Evolutionary conservation across 495 filamentous ascomycete species (phyloP).

Genomic region (Daldinia bambusicola): DNA sequence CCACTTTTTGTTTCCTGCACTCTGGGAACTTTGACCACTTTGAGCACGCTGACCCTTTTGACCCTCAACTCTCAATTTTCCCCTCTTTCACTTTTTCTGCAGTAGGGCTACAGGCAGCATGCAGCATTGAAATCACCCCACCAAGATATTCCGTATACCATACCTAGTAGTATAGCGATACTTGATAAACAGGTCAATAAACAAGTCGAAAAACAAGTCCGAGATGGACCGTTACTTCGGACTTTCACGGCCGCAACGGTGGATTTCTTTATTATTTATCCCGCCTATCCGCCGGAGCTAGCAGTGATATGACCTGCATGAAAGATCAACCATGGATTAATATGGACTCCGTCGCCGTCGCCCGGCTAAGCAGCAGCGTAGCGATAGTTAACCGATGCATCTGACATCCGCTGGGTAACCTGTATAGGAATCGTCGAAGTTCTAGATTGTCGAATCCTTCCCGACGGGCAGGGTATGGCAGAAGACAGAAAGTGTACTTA

Average conservation of each 20-base stretch:
- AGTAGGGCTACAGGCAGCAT: constrained; percentile 29
- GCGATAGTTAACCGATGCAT: constrained; percentile 18
- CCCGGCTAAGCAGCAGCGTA: constrained; percentile 31
- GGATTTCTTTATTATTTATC: constrained; percentile 25
- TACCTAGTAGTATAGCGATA: background rate
- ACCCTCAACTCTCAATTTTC: background rate
- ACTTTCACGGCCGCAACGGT: constrained; percentile 26
- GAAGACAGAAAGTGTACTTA: background rate
- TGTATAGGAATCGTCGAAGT: background rate
- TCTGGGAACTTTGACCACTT: constrained; percentile 1
- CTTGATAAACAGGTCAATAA: background rate
- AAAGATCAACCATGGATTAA: constrained; percentile 20
- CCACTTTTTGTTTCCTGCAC: constrained; percentile 6
- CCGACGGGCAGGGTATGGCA: background rate
- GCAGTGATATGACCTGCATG: constrained; percentile 49
- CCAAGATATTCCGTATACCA: too few species aligned
- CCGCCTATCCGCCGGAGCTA: constrained; percentile 57
- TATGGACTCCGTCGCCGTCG: constrained; percentile 25
- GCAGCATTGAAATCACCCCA: constrained; percentile 5
- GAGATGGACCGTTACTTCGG: constrained; percentile 36
- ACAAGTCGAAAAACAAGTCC: constrained; percentile 18
- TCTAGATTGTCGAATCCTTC: constrained; percentile 24
- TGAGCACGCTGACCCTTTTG: background rate
- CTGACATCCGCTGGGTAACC: background rate
- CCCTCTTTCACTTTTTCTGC: constrained; percentile 12